Evolutionary conservation across 805 yeast genomes (phyloP), one percentile per base, ranked within the genome.

Genomic region (Yarrowia phangngaensis): DNA sequence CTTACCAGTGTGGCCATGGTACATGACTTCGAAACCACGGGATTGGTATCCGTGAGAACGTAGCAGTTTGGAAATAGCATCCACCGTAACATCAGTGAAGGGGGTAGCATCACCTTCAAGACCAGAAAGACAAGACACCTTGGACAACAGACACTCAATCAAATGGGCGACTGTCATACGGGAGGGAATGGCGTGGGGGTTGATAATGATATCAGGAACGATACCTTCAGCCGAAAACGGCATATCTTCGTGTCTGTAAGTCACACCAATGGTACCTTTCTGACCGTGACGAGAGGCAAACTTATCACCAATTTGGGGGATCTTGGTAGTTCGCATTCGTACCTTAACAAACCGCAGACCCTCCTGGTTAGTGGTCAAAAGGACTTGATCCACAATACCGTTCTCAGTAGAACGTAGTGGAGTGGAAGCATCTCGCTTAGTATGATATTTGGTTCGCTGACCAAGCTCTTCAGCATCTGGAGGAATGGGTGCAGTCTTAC

Each of bases 101-200:
- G 99, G 99, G 6, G 97, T 88, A 6, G 99, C 98, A 69, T 92
- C 99, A 75, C 98, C 98, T 69, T 92, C 99, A 61, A 85, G 76
- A 62, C 97, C 98, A 38, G 95, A 82, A 59, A 92, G 73, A 2
- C 97, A 80, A 4, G 97, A 89, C 32, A 92, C 97, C 70, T 92
- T 92, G 43, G 95, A 84, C 60, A 92, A 73, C 66, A 92, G 73
- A 83, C 98, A 92, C 74, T 92, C 99, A 69, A 92, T 90, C 74
- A 92, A 82, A 74, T 92, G 97, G 41, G 98, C 99, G 53, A 92
- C 98, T 30, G 99, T 92, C 99, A 92, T 92, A 78, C 99, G 97
- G 52, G 99, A 92, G 58, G 99, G 99, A 77, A 92, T 92, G 64
- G 97, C 98, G 70, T 92, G 99, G 2, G 99, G 99, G 67, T 92